Percentiles rank a stretch among this genome's conserved stretches.
These are phyloP conservation scores for Cytospora schulzeri DNA, from an alignment of 2,329 filamentous ascomycete genomes.

Conservation along the genomic window DNA sequence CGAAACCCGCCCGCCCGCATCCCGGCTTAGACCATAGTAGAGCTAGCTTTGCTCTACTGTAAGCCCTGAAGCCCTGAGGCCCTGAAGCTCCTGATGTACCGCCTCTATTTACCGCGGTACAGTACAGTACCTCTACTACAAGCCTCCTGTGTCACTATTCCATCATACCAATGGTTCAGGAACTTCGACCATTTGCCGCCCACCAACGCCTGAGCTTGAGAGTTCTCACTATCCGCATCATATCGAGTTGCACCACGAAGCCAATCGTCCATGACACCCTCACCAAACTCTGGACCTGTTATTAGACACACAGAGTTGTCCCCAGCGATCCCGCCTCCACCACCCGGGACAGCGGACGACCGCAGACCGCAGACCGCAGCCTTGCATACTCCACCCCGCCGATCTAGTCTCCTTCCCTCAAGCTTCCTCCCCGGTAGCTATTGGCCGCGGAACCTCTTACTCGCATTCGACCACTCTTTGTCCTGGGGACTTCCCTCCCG, in stretches of 20 bases:
- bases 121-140: background rate
- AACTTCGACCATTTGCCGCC: background rate
- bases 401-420: background rate
- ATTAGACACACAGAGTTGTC: background rate
- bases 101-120: background rate
- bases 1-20: background rate
- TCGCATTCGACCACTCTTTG: background rate
- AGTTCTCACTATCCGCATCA: background rate
- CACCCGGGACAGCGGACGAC: background rate
- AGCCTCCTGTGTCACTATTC: background rate
- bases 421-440: background rate
- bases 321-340: background rate
- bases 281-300: background rate
- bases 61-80: too few relatives aligned
- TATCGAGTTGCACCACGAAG: slow-evolving; percentile 2
- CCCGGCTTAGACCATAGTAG: background rate
- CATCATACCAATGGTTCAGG: background rate
- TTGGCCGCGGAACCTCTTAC: background rate
- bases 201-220: background rate
- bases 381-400: slow-evolving; percentile 2
- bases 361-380: background rate
- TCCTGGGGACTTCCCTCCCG: background rate
- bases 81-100: too few relatives aligned
- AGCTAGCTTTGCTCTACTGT: too few relatives aligned
- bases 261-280: background rate